phyloP scores from a whole-genome alignment of 176 grass and related monocot genomes.

The Microstegium vimineum region DNA sequence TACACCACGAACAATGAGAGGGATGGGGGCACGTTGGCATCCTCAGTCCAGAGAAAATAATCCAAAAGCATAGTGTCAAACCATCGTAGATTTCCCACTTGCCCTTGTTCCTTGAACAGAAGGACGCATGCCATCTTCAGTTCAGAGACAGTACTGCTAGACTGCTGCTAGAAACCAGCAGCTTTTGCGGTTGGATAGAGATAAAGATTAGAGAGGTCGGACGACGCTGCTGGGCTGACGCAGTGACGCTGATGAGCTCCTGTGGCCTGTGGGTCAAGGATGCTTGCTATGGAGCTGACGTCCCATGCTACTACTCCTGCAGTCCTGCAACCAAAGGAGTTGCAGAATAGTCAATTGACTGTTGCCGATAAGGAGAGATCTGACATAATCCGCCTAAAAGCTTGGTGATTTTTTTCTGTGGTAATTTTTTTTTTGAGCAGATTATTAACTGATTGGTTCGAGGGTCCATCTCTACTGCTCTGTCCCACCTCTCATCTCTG shows the following conservation, averaged over 20 bases:
- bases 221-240: not conserved
- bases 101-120: not conserved
- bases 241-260: not conserved
- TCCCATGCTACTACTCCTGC: not conserved
- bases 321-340: not conserved
- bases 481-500: not conserved
- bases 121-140: not conserved
- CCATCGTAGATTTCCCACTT: not conserved
- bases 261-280: not conserved
- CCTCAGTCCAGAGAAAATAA: not conserved
- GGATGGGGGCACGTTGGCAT: not conserved
- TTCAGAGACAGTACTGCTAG: too few species aligned
- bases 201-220: not conserved
- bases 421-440: not conserved
- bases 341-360: not conserved
- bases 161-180: not conserved
- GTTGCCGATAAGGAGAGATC: conserved; percentile 9
- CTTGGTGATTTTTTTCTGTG: not conserved
- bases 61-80: not conserved
- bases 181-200: not conserved
- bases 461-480: not conserved
- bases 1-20: not conserved
- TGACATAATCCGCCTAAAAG: not conserved
- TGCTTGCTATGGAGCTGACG: not conserved
- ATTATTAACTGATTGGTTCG: not conserved